These are phyloP conservation scores for Lindgomyces ingoldianus DNA, from an alignment of 495 filamentous ascomycete genomes.

Conservation along the genomic window DNA sequence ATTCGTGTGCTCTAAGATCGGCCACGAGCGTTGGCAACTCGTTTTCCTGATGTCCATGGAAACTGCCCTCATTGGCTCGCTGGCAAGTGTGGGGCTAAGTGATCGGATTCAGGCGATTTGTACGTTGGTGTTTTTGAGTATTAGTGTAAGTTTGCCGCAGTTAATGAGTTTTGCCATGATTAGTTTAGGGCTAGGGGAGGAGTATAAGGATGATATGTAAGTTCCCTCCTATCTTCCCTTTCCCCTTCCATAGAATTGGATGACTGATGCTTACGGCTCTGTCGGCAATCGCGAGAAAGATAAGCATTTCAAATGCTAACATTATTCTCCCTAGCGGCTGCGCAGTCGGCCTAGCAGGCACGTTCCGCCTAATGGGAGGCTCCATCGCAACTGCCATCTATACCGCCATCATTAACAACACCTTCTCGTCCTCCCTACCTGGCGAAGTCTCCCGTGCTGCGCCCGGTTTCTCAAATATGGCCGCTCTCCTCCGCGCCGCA, in stretches of 20 bases:
- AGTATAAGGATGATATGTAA: conserved; percentile 34
- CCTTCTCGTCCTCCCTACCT: conserved; percentile 19
- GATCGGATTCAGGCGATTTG: conserved; percentile 31
- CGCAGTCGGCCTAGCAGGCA: conserved; percentile 36
- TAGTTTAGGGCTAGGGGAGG: conserved; percentile 28
- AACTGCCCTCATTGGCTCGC: conserved; percentile 32
- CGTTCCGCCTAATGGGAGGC: conserved; percentile 35
- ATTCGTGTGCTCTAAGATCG: conserved; percentile 20
- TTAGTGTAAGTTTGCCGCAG: conserved; percentile 23
- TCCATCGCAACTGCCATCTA: conserved; percentile 34
- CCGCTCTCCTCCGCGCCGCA: conserved; percentile 11
- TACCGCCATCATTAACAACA: conserved; percentile 29
- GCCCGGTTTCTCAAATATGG: conserved; percentile 2
- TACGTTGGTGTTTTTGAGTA: conserved; percentile 24
- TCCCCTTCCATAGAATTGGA: too few species aligned
- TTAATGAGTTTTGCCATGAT: conserved; percentile 34
- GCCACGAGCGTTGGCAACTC: conserved; percentile 31
- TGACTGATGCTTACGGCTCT: too few species aligned
- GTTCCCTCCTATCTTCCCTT: not conserved
- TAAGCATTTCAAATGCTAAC: not conserved
- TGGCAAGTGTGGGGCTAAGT: conserved; percentile 25
- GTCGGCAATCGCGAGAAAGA: too few species aligned
- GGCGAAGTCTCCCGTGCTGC: conserved; percentile 3
- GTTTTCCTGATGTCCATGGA: conserved; percentile 30
- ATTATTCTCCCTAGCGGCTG: conserved; percentile 15